A percentile compares a stretch with the other conserved stretches of the same genome.
These are phyloP conservation scores for Xenoacremonium recifei DNA, from an alignment of 2,329 filamentous ascomycete species.

Conservation along the genomic window DNA sequence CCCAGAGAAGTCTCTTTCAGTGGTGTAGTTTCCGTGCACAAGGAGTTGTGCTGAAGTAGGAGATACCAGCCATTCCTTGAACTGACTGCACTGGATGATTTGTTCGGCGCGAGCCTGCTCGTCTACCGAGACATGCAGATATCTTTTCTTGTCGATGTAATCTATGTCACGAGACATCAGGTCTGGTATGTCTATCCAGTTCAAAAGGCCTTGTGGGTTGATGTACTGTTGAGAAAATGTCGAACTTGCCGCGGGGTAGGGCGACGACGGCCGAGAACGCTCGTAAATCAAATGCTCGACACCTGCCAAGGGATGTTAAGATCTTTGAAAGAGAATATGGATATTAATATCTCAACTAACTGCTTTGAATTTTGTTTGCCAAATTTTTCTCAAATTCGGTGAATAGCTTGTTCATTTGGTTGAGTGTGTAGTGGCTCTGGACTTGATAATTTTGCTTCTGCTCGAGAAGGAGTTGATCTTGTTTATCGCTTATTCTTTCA, in stretches of 20 bases:
- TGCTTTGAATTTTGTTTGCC: too few relatives aligned
- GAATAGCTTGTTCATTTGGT: too few relatives aligned
- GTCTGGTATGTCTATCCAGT: background rate
- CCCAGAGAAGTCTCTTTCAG: background rate
- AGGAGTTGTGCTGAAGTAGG: constrained; percentile 1
- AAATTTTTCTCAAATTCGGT: too few relatives aligned
- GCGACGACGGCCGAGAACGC: too few relatives aligned
- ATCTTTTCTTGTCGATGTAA: background rate
- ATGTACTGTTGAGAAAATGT: background rate
- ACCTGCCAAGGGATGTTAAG: too few relatives aligned
- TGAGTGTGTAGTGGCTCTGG: too few relatives aligned
- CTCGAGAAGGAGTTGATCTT: background rate
- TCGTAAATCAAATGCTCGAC: too few relatives aligned
- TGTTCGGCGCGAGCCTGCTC: constrained; percentile 1
- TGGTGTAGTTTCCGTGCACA: background rate
- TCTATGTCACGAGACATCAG: background rate
- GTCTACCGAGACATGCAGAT: background rate
- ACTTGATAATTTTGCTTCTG: background rate
- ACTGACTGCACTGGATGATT: background rate
- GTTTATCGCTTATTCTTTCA: background rate
- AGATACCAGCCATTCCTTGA: background rate
- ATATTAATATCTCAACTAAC: too few relatives aligned
- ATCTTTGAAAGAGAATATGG: too few relatives aligned
- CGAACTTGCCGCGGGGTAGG: background rate
- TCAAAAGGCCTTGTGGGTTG: background rate